phyloP scores from a whole-genome alignment of 192 early-diverging fungal genomes.

The Glomus cerebriforme region DNA sequence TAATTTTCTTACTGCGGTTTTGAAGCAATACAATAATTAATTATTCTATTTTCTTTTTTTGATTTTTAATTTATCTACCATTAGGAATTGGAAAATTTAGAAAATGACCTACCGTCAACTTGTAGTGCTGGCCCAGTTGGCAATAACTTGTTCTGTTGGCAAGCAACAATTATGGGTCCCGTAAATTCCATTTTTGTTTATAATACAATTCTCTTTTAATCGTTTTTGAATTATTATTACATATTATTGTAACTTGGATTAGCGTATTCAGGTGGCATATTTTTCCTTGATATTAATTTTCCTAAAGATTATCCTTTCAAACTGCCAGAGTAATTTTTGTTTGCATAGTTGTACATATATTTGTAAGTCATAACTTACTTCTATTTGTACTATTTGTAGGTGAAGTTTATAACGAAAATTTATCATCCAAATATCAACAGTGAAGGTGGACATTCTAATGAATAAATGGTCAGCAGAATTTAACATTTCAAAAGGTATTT shows the following conservation, averaged over 20 bases:
- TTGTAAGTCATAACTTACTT: neutral
- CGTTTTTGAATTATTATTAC: neutral
- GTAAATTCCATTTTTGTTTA: too few species aligned
- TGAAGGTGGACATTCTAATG: conserved; percentile 97
- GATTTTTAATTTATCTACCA: neutral
- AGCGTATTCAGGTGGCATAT: conserved; percentile 94
- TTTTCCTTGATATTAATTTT: conserved; percentile 97
- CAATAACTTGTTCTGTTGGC: conserved; percentile 92
- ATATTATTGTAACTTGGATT: conserved; percentile 20
- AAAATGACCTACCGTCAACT: conserved; percentile 94
- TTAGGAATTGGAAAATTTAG: conserved; percentile 92
- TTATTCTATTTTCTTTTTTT: too few species aligned
- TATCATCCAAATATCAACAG: conserved; percentile 99
- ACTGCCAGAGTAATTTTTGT: conserved; percentile 77
- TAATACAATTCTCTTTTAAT: conserved; percentile 1
- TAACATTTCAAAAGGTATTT: conserved; percentile 90
- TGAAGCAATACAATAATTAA: too few species aligned
- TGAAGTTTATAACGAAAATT: conserved; percentile 93
- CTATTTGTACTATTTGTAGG: conserved; percentile 42
- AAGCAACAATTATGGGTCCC: conserved; percentile 98
- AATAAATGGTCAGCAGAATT: conserved; percentile 98
- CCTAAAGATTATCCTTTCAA: conserved; percentile 98
- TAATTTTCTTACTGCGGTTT: too few species aligned
- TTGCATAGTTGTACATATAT: neutral
- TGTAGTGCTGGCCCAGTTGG: conserved; percentile 94